Evolutionary conservation across 352 stramenopile genomes (phyloP).

Genomic region (Phytophthora colocasiae): DNA sequence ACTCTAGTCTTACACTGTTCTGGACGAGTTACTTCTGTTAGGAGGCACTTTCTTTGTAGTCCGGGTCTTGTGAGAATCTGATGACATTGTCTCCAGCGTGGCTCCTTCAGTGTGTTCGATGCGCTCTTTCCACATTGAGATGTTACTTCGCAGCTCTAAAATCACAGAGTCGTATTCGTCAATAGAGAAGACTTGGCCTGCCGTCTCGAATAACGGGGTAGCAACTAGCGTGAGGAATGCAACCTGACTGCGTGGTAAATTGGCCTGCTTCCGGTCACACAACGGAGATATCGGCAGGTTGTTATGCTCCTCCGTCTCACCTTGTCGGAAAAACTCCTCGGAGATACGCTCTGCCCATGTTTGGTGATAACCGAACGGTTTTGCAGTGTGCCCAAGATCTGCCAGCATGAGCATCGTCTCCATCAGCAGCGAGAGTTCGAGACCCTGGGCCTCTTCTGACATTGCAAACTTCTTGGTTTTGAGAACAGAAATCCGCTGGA

Average conservation of each 20-base stretch:
- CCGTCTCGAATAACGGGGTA: conserved; percentile 68
- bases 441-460: conserved; percentile 47
- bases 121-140: conserved; percentile 54
- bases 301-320: conserved; percentile 65
- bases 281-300: conserved; percentile 63
- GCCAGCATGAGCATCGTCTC: conserved; percentile 78
- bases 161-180: conserved; percentile 67
- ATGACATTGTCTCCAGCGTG: conserved; percentile 39
- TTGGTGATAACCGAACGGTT: conserved; percentile 71
- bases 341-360: conserved; percentile 68
- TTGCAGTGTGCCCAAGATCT: conserved; percentile 70
- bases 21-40: conserved; percentile 2
- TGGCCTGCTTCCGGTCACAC: conserved; percentile 65
- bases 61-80: conserved; percentile 34
- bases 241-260: conserved; percentile 69
- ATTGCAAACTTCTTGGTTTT: conserved; percentile 74
- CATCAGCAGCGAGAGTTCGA: conserved; percentile 74
- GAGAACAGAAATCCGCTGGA: conserved; percentile 73
- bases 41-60: conserved; percentile 4
- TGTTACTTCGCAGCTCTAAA: conserved; percentile 59
- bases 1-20: conserved; percentile 17
- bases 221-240: conserved; percentile 72
- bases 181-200: conserved; percentile 64
- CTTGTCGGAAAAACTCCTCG: conserved; percentile 75
- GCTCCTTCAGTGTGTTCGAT: conserved; percentile 41